phyloP scores from a whole-genome alignment of 352 stramenopile species.

The Phytopythium montanum region DNA sequence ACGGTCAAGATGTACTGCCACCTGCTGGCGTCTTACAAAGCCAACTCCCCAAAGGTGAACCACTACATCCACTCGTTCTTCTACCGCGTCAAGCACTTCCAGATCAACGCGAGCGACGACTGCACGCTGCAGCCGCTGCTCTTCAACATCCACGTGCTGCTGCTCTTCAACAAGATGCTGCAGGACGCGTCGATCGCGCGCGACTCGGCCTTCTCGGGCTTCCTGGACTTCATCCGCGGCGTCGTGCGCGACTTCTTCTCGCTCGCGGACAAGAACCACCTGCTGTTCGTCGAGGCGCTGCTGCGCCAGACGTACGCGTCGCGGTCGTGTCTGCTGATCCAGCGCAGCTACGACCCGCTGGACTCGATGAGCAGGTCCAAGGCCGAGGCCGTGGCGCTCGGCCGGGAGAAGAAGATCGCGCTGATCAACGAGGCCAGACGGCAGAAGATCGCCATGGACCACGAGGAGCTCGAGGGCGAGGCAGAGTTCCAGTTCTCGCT shows the following conservation, averaged over 20 bases:
- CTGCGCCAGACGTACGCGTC: slow-evolving; percentile 68
- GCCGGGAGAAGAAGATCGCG: slow-evolving; percentile 49
- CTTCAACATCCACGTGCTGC: slow-evolving; percentile 79
- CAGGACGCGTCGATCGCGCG: slow-evolving; percentile 66
- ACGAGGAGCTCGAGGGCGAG: slow-evolving; percentile 77
- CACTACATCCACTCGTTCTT: slow-evolving; percentile 90
- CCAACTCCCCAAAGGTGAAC: slow-evolving; percentile 81
- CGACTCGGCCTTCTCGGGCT: slow-evolving; percentile 53
- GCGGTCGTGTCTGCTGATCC: slow-evolving; percentile 66
- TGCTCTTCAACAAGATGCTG: slow-evolving; percentile 85
- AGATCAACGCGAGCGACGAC: slow-evolving; percentile 64
- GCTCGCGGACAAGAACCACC: slow-evolving; percentile 71
- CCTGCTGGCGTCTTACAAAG: slow-evolving; percentile 62
- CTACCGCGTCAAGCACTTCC: slow-evolving; percentile 80
- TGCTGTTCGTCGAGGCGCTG: slow-evolving; percentile 76
- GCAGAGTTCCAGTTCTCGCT: slow-evolving; percentile 79
- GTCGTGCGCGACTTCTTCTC: slow-evolving; percentile 80
- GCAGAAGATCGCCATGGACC: slow-evolving; percentile 65
- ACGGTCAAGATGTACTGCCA: slow-evolving; percentile 85
- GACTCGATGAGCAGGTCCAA: slow-evolving; percentile 60
- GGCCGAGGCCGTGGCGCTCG: slow-evolving; percentile 57
- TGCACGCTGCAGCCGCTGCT: slow-evolving; percentile 86
- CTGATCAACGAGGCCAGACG: slow-evolving; percentile 61
- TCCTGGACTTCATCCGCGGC: slow-evolving; percentile 76
- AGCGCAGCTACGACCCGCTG: slow-evolving; percentile 71